phyloP scores from a whole-genome alignment of 1,284 basidiomycete genomes.

The Pisolithus thermaeus region DNA sequence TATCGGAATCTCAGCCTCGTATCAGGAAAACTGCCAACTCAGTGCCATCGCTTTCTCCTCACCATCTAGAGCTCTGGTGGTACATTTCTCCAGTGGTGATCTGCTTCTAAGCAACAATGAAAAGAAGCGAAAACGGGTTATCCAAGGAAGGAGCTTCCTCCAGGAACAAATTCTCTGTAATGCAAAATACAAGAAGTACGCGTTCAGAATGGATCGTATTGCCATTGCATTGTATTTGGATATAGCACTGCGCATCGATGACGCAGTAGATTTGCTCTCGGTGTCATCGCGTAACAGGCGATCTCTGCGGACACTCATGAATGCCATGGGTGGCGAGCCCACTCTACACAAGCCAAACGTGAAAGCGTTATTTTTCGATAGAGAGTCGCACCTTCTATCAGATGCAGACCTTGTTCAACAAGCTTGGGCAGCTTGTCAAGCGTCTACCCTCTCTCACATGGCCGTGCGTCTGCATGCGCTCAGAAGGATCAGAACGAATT shows the following conservation, averaged over 20 bases:
- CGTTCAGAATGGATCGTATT: slow-evolving; percentile 42
- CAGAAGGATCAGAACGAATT: slow-evolving; percentile 18
- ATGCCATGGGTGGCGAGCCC: slow-evolving; percentile 33
- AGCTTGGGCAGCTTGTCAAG: slow-evolving; percentile 39
- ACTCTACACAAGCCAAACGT: slow-evolving; percentile 29
- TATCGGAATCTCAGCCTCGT: not conserved
- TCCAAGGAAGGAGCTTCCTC: slow-evolving; percentile 22
- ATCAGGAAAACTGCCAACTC: not conserved
- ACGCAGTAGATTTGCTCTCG: slow-evolving; percentile 44
- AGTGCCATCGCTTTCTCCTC: not conserved
- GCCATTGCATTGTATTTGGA: slow-evolving; percentile 39
- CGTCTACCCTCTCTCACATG: slow-evolving; percentile 19
- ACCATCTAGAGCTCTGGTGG: not conserved
- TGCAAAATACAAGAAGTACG: slow-evolving; percentile 24
- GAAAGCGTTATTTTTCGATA: slow-evolving; percentile 33
- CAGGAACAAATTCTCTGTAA: slow-evolving; percentile 29
- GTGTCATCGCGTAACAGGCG: slow-evolving; percentile 19
- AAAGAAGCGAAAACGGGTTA: not conserved
- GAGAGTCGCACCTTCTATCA: not conserved
- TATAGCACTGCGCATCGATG: slow-evolving; percentile 30
- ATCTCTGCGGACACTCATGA: slow-evolving; percentile 33
- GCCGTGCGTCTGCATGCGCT: slow-evolving; percentile 12
- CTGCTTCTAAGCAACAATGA: not conserved
- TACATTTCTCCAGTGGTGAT: not conserved
- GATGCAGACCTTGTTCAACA: not conserved